Evolutionary conservation across 2,329 filamentous ascomycete genomes (phyloP).

Genomic region (Trichoderma atrobrunneum): DNA sequence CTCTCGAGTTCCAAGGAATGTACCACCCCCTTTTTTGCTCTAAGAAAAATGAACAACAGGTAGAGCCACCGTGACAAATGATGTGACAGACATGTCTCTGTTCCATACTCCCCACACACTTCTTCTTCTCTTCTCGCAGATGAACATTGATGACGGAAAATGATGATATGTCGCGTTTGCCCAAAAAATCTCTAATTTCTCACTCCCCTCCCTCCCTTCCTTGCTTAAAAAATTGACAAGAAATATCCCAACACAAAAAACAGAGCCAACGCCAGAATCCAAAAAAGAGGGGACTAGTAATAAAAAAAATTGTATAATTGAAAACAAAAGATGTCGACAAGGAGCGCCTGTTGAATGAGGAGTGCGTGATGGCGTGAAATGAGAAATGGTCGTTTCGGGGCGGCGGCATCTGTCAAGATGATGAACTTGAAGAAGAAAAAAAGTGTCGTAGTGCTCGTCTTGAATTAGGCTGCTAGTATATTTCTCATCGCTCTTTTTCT

Average conservation of each 20-base stretch:
- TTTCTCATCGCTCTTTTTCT: not conserved
- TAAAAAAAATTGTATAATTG: not conserved
- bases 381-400: not conserved
- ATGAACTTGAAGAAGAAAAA: not conserved
- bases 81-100: not conserved
- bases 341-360: conserved; percentile 10
- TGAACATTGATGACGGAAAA: not conserved
- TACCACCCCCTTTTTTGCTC: not conserved
- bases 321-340: not conserved
- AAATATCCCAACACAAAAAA: not conserved
- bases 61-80: not conserved
- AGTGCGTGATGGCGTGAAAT: not conserved
- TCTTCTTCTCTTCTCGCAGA: not conserved
- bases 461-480: conserved; percentile 5
- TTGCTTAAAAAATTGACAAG: not conserved
- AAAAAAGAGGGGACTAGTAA: not conserved
- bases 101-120: not conserved
- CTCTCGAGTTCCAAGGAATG: not conserved
- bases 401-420: not conserved
- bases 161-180: not conserved
- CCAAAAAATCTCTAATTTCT: conserved; percentile 9
- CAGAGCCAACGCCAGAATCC: conserved; percentile 15
- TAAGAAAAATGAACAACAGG: not conserved
- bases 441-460: conserved; percentile 9
- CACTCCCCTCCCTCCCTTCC: not conserved